phyloP scores from a whole-genome alignment of 129 eudicot species.

The Arctium lappa region DNA sequence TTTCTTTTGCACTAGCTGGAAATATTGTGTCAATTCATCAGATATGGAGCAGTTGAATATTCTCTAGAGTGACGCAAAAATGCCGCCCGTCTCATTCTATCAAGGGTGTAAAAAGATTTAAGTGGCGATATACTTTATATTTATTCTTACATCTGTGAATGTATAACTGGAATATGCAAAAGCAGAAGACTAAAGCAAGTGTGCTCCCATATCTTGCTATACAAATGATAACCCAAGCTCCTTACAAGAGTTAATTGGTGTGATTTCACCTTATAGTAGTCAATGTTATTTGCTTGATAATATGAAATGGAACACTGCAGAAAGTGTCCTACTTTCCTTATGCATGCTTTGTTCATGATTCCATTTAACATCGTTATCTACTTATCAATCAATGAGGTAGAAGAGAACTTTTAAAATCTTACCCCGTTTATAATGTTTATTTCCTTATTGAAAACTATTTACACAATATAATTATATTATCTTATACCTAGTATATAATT shows the following conservation, averaged over 20 bases:
- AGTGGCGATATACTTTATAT: background rate
- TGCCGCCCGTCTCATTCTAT: background rate
- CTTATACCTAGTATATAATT: background rate
- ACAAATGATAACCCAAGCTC: background rate
- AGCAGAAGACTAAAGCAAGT: slow-evolving; percentile 5
- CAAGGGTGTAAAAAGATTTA: background rate
- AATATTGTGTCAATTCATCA: background rate
- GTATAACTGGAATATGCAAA: background rate
- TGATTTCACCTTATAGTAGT: background rate
- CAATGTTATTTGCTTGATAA: slow-evolving; percentile 6
- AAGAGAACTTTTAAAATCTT: background rate
- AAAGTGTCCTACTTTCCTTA: slow-evolving; percentile 8
- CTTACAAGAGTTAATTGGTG: background rate
- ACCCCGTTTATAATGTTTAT: background rate
- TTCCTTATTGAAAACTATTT: slow-evolving; percentile 4
- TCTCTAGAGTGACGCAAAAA: background rate
- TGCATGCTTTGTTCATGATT: background rate
- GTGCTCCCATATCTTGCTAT: slow-evolving; percentile 3
- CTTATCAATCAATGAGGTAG: background rate
- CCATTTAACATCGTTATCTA: background rate
- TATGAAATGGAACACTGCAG: slow-evolving; percentile 5
- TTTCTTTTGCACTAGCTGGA: background rate
- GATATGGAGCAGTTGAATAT: background rate
- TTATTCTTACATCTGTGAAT: background rate
- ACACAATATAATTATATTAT: background rate